Conservation (phyloP, 2,329 filamentous ascomycete genomes). For the Aspergillaceae sp. region DNA sequence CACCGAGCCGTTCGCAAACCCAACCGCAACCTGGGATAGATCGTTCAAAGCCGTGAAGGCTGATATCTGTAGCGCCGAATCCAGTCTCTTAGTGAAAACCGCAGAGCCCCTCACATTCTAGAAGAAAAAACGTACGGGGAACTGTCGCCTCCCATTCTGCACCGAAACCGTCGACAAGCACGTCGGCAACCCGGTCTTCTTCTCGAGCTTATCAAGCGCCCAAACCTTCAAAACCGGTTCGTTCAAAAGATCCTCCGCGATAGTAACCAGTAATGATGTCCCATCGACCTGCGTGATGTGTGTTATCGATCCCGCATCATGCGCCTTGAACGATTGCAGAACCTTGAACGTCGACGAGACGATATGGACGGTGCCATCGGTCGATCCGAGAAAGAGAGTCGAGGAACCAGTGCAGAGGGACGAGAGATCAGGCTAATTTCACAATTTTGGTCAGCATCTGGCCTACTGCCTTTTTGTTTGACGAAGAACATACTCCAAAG, state of each 20-base stretch:
- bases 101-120: neutral
- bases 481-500: conserved; percentile 58
- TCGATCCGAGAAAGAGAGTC: conserved; percentile 79
- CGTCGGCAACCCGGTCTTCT: conserved; percentile 81
- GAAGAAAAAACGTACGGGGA: conserved; percentile 55
- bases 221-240: conserved; percentile 94
- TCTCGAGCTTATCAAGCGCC: conserved; percentile 87
- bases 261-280: conserved; percentile 74
- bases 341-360: conserved; percentile 82
- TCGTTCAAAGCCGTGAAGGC: conserved; percentile 83
- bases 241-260: conserved; percentile 71
- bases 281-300: conserved; percentile 89
- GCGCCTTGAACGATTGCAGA: conserved; percentile 74
- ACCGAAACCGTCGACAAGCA: conserved; percentile 80
- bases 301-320: conserved; percentile 66
- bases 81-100: conserved; percentile 1
- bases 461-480: neutral
- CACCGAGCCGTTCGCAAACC: conserved; percentile 91
- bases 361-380: conserved; percentile 79
- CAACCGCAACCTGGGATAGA: conserved; percentile 84
- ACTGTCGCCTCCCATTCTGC: conserved; percentile 83
- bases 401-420: conserved; percentile 80
- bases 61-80: conserved; percentile 45
- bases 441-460: conserved; percentile 1
- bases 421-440: conserved; percentile 57